Percentiles rank a stretch among this genome's conserved stretches.
phyloP scores from a whole-genome alignment of 768 basidiomycete genomes.

The Mycena filopes region DNA sequence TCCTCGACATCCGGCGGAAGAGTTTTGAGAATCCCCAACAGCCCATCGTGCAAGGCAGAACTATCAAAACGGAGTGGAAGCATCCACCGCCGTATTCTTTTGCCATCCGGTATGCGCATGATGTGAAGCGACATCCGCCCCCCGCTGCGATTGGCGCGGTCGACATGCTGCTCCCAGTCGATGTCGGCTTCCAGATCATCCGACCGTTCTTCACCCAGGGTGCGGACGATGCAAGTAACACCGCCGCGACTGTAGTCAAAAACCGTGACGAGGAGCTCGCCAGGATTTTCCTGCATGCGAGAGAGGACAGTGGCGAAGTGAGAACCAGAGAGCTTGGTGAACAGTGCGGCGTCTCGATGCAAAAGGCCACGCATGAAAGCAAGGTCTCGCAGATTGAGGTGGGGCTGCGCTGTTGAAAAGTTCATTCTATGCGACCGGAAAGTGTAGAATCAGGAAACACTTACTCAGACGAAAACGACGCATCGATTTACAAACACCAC shows the following conservation, averaged over 20 bases:
- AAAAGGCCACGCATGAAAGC: not conserved
- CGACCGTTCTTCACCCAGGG: not conserved
- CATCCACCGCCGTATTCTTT: not conserved
- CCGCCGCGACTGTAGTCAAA: not conserved
- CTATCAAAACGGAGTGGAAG: not conserved
- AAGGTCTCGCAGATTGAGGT: not conserved
- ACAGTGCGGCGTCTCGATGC: not conserved
- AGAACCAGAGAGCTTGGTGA: no score
- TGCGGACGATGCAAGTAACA: no score
- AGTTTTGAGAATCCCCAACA: not conserved
- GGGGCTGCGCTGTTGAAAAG: not conserved
- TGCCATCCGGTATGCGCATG: not conserved
- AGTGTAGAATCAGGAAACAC: not conserved
- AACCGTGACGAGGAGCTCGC: not conserved
- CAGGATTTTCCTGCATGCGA: not conserved
- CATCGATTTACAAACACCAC: not conserved
- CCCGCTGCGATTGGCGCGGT: not conserved
- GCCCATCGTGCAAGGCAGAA: not conserved
- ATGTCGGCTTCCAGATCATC: not conserved
- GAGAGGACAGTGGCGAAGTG: no score
- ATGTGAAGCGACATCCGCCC: constrained; percentile 4
- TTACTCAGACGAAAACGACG: not conserved
- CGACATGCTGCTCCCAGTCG: not conserved
- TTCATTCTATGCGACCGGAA: no score
- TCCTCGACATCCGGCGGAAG: no score